Percentiles rank a stretch among this genome's conserved stretches.
These are phyloP conservation scores for Rhynchospora tenuis DNA, from an alignment of 176 grass and related monocot species.

Conservation along the genomic window DNA sequence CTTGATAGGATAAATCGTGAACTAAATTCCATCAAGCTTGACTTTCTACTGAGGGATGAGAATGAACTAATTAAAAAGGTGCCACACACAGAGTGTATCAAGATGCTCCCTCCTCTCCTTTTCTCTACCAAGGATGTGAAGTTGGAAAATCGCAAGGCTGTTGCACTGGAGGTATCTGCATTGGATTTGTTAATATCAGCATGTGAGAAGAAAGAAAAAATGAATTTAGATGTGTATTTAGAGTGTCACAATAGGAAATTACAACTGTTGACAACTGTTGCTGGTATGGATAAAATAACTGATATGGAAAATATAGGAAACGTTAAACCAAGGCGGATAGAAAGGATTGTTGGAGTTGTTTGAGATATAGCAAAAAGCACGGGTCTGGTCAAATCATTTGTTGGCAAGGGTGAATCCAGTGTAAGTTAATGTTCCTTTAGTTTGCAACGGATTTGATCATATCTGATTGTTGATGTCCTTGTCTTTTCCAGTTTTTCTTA, in stretches of 20 bases:
- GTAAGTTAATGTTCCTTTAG: constrained; percentile 50
- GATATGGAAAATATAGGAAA: constrained; percentile 55
- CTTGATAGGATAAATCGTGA: constrained; percentile 78
- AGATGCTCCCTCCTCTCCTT: constrained; percentile 79
- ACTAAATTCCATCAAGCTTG: constrained; percentile 90
- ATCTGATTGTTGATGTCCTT: background rate
- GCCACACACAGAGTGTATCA: constrained; percentile 71
- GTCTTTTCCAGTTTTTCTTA: background rate
- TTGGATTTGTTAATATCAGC: constrained; percentile 85
- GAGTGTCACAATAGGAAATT: constrained; percentile 76
- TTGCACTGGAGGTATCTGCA: constrained; percentile 67
- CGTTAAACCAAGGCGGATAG: constrained; percentile 42
- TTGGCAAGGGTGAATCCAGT: constrained; percentile 48
- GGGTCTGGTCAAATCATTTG: constrained; percentile 54
- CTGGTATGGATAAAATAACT: constrained; percentile 55
- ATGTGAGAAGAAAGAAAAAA: constrained; percentile 75
- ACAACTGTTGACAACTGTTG: constrained; percentile 65
- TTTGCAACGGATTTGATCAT: constrained; percentile 6
- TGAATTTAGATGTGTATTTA: constrained; percentile 77
- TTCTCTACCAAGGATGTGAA: constrained; percentile 78
- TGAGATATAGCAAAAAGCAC: constrained; percentile 61
- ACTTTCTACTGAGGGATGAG: constrained; percentile 70
- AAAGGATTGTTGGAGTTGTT: constrained; percentile 70
- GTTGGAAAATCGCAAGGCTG: constrained; percentile 48
- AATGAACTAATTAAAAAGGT: constrained; percentile 79